phyloP scores from a whole-genome alignment of 176 grass and related monocot genomes.

The Zizania latifolia region DNA sequence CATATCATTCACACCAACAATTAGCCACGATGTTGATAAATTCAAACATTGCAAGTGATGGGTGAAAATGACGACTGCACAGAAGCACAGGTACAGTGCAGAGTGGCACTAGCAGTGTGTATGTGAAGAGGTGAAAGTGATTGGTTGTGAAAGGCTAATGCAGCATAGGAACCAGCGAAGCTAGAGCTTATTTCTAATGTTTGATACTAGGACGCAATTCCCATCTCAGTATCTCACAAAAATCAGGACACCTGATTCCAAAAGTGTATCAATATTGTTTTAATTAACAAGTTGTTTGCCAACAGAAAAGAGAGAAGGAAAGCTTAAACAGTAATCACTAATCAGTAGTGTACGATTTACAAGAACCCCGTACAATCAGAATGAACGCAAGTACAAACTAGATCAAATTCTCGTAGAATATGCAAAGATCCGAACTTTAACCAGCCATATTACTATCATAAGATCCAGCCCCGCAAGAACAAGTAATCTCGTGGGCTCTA shows the following conservation, averaged over 20 bases:
- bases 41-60: not conserved
- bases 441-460: not conserved
- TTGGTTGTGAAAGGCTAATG: not conserved
- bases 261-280: not conserved
- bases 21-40: slow-evolving; percentile 8
- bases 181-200: not conserved
- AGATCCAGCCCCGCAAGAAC: too few relatives aligned
- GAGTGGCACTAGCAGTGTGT: slow-evolving; percentile 3
- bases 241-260: not conserved
- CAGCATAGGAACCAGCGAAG: not conserved
- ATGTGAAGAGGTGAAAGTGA: not conserved
- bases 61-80: slow-evolving; percentile 2
- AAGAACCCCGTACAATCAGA: not conserved
- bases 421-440: not conserved
- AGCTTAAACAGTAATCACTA: not conserved
- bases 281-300: not conserved
- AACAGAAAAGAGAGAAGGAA: not conserved
- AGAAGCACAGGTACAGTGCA: not conserved
- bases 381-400: not conserved
- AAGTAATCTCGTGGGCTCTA: too few relatives aligned
- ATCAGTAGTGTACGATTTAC: not conserved
- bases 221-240: not conserved
- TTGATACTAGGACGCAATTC: not conserved
- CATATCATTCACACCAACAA: slow-evolving; percentile 34
- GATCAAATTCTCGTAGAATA: not conserved